Evolutionary conservation across 2,329 filamentous ascomycete species (phyloP), one percentile per base, ranked within the genome.

Genomic region (Exophiala calicioides): DNA sequence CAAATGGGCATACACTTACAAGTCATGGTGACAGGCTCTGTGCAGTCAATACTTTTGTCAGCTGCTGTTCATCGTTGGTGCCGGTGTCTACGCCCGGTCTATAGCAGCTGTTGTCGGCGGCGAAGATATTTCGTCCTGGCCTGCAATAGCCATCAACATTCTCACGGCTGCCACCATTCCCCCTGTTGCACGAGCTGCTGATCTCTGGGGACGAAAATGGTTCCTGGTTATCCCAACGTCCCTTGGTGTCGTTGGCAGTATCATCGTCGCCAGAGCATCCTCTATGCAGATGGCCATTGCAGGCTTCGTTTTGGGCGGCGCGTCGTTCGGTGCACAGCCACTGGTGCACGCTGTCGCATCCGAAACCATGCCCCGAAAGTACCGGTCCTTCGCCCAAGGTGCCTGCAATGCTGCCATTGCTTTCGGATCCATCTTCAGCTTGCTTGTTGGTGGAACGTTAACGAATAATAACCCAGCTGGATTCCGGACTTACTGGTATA

Each of bases 401-500:
- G 24, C 24, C 12, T 39, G 34, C 32, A 55, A 55, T 37, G 27
- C 44, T 20, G 31, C 33, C 10, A 41, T 32, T 24, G 48, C 44
- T 21, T 24, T 46, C 19, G 48, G 44, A 2, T 29, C 39, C 4
- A 55, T 55, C 1, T 35, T 39, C 27, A 44, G 21, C 6, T 36
- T 55, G 2, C 15, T 33, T 3, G 35, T 39, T 8, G 52, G 52
- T 9, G 39, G 47, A 12, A 32, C 33, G 9, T 24, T 55, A 21
- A 40, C 42, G 16, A 21, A 30, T 10, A 26, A 38, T 5, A 16
- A 32, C 21, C 33, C 30, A 3, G 49, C 36, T 20, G 48, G 52
- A 18, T 55, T 47, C 24, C 52, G 52, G 13, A 52, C 39, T 27
- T 49, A 49, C 18, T 52, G 42, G 18, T 55, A 55, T 37, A 55